A percentile compares a stretch with the other conserved stretches of the same genome.
Evolutionary conservation across 495 filamentous ascomycete species (phyloP).

Genomic region (Pyrenula aspistea): DNA sequence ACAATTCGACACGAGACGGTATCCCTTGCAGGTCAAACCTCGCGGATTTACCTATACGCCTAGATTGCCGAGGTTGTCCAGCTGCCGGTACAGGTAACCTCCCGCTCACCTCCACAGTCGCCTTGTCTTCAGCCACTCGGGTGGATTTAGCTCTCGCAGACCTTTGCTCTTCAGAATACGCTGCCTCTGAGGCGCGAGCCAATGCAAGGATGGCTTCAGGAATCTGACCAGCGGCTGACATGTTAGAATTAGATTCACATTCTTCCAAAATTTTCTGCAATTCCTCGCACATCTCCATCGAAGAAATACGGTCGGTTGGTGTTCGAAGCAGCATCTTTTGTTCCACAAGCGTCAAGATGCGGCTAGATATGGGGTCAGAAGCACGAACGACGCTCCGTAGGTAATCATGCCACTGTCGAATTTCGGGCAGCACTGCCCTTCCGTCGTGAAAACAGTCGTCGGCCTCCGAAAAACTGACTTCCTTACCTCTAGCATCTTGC

Average conservation of each 20-base stretch:
- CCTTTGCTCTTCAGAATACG: not conserved
- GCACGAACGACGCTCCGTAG: slow-evolving; percentile 3
- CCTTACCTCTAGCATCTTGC: not conserved
- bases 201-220: not conserved
- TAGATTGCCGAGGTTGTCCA: no score
- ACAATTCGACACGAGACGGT: no score
- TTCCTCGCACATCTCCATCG: slow-evolving; percentile 4
- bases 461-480: no score
- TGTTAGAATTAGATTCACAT: not conserved
- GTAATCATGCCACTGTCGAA: slow-evolving; percentile 3
- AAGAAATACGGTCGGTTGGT: slow-evolving; percentile 1
- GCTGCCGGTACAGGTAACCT: no score
- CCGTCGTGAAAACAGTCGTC: slow-evolving; percentile 16
- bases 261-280: slow-evolving; percentile 5
- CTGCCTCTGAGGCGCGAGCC: not conserved
- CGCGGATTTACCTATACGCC: no score
- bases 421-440: slow-evolving; percentile 2
- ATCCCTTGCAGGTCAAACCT: no score
- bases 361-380: slow-evolving; percentile 3
- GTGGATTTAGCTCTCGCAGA: not conserved
- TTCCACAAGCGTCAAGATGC: slow-evolving; percentile 8
- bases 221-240: not conserved
- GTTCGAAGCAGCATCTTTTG: slow-evolving; percentile 10
- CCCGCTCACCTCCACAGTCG: not conserved
- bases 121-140: not conserved